Evolutionary conservation across 768 basidiomycete species (phyloP), one percentile per base, ranked within the genome.

Genomic region (Kondoa malvinella): DNA sequence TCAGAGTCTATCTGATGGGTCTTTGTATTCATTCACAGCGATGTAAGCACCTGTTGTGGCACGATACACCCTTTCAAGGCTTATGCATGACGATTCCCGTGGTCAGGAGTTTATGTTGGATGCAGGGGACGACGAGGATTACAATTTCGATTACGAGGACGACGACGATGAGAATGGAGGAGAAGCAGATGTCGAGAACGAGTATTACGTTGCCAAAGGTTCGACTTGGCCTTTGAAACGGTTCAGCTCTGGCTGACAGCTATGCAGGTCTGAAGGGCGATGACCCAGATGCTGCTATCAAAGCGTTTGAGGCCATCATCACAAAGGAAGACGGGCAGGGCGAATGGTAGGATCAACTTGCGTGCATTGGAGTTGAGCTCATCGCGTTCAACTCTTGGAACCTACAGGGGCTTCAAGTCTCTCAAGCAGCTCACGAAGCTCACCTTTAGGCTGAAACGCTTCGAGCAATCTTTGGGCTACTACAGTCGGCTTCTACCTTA

Each of bases 201-300:
- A 92, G 83, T 99, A 99, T 79, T 97, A 97, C 77, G 87, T 86
- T 62, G 95, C 95, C 14, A 99, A 99, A 78, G 86, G 94, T 96
- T 72, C 64, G 86, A 77, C 56, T 2, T 57, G 33, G 4, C 31
- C 56, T n/a, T 29, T 32, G 21, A 8, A n/a, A n/a, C n/a, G n/a
- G n/a, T n/a, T 33, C 2, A 8, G 12, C 1, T 15, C 3, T 8
- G 3, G 17, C 0, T 4, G 14, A 21, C 3, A 29, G 3, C 33
- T 25, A 21, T 31, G 32, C 72, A 92, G 92, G 86, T 31, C 86
- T 89, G 79, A 95, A 94, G 77, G 92, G 94, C 73, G 95, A 97
- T 74, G 86, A 87, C 70, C 88, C 92, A 34, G 89, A 95, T 74
- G 87, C 84, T 34, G 94, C 95, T 12, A 74, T 97, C 74, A 88